These are phyloP conservation scores for Drechslerella coelobrocha DNA, from an alignment of 2,329 filamentous ascomycete species.

Conservation along the genomic window DNA sequence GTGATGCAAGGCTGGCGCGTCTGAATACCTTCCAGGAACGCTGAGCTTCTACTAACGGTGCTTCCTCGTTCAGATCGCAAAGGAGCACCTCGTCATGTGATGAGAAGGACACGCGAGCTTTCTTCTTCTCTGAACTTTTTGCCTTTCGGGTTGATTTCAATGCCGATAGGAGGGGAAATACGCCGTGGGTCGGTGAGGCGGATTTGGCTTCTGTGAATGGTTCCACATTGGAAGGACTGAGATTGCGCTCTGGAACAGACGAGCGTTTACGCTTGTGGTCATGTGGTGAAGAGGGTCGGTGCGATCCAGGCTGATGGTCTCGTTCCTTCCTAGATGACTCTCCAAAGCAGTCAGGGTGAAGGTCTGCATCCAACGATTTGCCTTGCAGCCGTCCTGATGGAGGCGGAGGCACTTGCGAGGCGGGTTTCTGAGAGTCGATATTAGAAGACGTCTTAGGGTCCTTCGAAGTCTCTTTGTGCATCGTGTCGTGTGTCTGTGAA, in stretches of 20 bases:
- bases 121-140: neutral
- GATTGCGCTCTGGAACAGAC: neutral
- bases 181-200: neutral
- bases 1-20: neutral
- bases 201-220: neutral
- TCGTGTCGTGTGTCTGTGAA: too few species aligned
- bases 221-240: neutral
- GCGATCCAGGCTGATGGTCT: too few species aligned
- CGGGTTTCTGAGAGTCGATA: too few species aligned
- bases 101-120: constrained; percentile 25
- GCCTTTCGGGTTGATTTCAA: neutral
- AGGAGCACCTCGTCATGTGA: constrained; percentile 22
- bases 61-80: constrained; percentile 13
- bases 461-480: too few species aligned
- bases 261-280: neutral
- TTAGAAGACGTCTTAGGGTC: too few species aligned
- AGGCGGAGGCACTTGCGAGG: neutral
- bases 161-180: constrained; percentile 7
- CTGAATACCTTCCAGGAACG: constrained; percentile 13
- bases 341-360: too few species aligned
- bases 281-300: neutral
- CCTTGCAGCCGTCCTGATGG: neutral
- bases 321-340: neutral
- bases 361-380: too few species aligned
- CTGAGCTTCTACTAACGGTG: constrained; percentile 14